These are phyloP conservation scores for Aegilops sharonensis DNA, from an alignment of 176 grass and related monocot species.

Conservation along the genomic window DNA sequence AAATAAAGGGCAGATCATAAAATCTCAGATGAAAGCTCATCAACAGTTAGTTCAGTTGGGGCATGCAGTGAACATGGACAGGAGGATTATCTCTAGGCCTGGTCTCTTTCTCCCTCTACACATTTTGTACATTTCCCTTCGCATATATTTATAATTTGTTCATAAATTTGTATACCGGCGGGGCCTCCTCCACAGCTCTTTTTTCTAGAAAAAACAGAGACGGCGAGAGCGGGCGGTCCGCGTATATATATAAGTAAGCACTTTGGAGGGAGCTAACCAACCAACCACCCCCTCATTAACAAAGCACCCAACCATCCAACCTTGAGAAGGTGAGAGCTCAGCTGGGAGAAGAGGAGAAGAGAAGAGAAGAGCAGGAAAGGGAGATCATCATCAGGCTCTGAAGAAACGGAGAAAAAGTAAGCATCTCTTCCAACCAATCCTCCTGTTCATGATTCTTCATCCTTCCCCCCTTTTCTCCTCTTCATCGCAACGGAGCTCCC, in stretches of 20 bases:
- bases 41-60: not conserved
- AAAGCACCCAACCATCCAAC: slow-evolving; percentile 14
- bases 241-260: slow-evolving; percentile 29
- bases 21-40: not conserved
- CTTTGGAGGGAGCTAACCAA: not conserved
- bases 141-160: not conserved
- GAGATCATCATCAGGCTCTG: not conserved
- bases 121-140: not conserved
- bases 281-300: slow-evolving; percentile 35
- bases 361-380: not conserved
- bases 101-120: not conserved
- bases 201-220: not conserved
- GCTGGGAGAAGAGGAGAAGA: not conserved
- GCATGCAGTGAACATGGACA: not conserved
- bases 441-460: slow-evolving; percentile 3
- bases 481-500: not conserved
- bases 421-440: not conserved
- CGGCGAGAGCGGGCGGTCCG: not conserved
- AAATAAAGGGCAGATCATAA: not conserved
- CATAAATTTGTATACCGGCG: not conserved
- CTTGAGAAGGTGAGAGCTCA: slow-evolving; percentile 21
- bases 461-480: not conserved
- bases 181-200: not conserved
- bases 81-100: not conserved
- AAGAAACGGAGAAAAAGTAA: not conserved